A percentile compares a stretch with the other conserved stretches of the same genome.
Evolutionary conservation across 2,329 filamentous ascomycete species (phyloP).

Genomic region (Hansfordia pulvinata): DNA sequence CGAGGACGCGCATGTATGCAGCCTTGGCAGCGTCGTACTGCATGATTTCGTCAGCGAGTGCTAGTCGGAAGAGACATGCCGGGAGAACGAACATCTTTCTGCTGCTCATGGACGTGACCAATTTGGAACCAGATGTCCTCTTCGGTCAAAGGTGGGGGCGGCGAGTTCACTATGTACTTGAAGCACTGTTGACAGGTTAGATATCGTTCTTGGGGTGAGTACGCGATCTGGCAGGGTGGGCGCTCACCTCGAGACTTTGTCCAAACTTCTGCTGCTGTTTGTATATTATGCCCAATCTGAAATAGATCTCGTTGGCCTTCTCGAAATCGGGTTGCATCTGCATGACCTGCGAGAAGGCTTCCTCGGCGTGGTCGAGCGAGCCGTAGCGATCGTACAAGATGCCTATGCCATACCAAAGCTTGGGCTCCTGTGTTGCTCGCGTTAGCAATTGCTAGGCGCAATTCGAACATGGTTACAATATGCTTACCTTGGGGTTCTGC

Average conservation of each 20-base stretch:
- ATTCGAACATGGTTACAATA: constrained; percentile 14
- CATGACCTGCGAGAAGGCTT: constrained; percentile 98
- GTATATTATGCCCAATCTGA: constrained; percentile 97
- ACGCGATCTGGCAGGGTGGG: not conserved
- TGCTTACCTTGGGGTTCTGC: constrained; percentile 80
- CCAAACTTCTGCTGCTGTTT: constrained; percentile 94
- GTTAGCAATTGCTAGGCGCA: constrained; percentile 5
- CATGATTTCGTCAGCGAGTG: constrained; percentile 15
- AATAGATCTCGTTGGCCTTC: constrained; percentile 98
- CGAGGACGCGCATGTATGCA: constrained; percentile 84
- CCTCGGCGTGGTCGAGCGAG: constrained; percentile 90
- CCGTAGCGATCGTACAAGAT: constrained; percentile 96
- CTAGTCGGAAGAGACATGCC: constrained; percentile 8
- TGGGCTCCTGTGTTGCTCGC: constrained; percentile 56
- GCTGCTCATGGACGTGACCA: constrained; percentile 94
- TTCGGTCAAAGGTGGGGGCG: constrained; percentile 82
- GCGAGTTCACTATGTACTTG: constrained; percentile 91
- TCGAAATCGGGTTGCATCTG: constrained; percentile 95
- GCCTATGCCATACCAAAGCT: constrained; percentile 97
- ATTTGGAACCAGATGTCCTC: constrained; percentile 99
- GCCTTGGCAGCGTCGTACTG: constrained; percentile 88
- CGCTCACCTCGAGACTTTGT: constrained; percentile 74
- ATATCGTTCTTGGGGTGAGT: too few relatives aligned
- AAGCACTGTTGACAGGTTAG: constrained; percentile 57
- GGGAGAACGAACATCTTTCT: constrained; percentile 58